Percentiles rank a stretch among this genome's conserved stretches.
Conservation (phyloP, 106 monocot genomes). For the Cymbidium sinense region DNA sequence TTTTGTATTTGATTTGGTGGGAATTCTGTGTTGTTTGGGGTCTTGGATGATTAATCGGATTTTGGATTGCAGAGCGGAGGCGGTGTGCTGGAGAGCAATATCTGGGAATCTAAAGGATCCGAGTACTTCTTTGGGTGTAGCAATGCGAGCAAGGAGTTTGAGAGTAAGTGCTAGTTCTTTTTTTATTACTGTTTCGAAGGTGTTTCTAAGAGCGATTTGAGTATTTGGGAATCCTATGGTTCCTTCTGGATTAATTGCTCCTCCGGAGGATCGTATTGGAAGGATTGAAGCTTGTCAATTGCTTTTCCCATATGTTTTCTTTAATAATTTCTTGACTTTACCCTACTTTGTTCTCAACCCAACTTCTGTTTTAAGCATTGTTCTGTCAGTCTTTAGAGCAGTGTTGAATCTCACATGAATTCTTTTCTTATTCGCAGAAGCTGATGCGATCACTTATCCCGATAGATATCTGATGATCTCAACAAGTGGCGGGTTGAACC, state of each 20-base stretch:
- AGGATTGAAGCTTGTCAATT: too few species aligned
- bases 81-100: background rate
- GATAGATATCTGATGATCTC: conserved; percentile 12
- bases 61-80: conserved; percentile 6
- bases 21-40: background rate
- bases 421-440: conserved; percentile 3
- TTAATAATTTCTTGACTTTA: background rate
- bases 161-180: background rate
- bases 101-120: conserved; percentile 4
- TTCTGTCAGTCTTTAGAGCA: background rate
- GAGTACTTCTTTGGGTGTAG: background rate
- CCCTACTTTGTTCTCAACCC: background rate
- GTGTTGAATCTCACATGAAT: background rate
- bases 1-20: background rate
- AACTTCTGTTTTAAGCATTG: background rate
- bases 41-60: background rate
- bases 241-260: background rate
- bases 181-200: background rate
- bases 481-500: conserved; percentile 19
- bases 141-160: conserved; percentile 12
- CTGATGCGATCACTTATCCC: background rate
- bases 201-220: background rate
- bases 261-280: background rate
- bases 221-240: background rate
- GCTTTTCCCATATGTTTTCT: background rate